Base-by-base conservation (phyloP, 306 rosid genomes). In the Casuarina equisetifolia region DNA sequence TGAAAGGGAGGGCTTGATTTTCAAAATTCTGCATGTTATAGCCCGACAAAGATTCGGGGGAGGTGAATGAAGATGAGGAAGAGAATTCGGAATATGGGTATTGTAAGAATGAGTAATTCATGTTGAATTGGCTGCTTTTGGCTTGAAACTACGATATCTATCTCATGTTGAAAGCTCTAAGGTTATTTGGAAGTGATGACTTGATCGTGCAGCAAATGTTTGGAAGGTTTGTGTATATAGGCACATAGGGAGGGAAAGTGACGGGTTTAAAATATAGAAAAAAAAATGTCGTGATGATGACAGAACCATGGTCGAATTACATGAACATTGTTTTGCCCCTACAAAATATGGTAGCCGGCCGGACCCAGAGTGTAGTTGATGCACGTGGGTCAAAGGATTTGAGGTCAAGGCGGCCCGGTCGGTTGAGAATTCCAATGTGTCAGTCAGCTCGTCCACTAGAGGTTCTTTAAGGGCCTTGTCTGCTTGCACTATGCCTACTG, bases 1-100 rank as follows among this genome's bases (percentile, higher is more conserved):
- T 84, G 89, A 91, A 89, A 4, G 93, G 93, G 36, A 87, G 87
- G 58, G 80, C 53, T 25, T 55, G 70, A 3, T 19, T 66, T n/a
- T 76, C 48, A 13, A 45, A 50, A 25, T 15, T 35, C 55, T 62
- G 43, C 39, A 35, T 3, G 51, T 6, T 42, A 44, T 46, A 11
- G 64, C 25, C 20, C 42, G 71, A 46, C 59, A 71, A 55, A 45
- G 50, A 74, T 77, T 78, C 87, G 13, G 43, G 72, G 3, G 82
- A 69, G 43, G 55, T 52, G 44, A 72, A 69, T 32, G 82, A 81
- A 17, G 82, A 81, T 0, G 55, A 72, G 19, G 66, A 66, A 6
- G 66, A 81, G 70, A 77, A 57, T 13, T 87, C 81, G 1, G 81
- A 63, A 6, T 54, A 48, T 36, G 74, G 79, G 75, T 36, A 12